Percentiles rank a stretch among this genome's conserved stretches.
These are phyloP conservation scores for Coemansia sp. DNA, from an alignment of 192 early-diverging fungal species.

Conservation along the genomic window DNA sequence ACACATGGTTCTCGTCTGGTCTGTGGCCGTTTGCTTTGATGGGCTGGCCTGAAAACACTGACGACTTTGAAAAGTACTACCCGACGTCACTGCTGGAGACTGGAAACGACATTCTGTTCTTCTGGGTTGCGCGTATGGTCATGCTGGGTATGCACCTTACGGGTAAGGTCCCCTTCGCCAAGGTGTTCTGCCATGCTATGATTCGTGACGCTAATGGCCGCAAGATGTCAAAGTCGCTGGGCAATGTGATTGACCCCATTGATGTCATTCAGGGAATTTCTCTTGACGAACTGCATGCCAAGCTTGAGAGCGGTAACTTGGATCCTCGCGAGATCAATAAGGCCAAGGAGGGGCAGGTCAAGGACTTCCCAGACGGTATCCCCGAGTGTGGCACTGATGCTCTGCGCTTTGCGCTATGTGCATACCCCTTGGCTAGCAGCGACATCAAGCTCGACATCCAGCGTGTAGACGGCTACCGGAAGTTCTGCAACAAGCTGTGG, in stretches of 20 bases:
- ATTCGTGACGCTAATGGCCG: slow-evolving; percentile 97
- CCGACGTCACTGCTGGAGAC: slow-evolving; percentile 93
- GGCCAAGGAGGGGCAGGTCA: slow-evolving; percentile 80
- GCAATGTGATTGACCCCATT: slow-evolving; percentile 97
- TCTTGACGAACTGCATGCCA: slow-evolving; percentile 73
- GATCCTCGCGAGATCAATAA: slow-evolving; percentile 85
- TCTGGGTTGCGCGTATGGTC: slow-evolving; percentile 99
- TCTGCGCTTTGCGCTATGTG: slow-evolving; percentile 77
- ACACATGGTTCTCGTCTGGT: slow-evolving; percentile 99
- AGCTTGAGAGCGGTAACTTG: slow-evolving; percentile 82
- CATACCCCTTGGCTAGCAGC: slow-evolving; percentile 74
- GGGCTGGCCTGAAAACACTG: slow-evolving; percentile 93
- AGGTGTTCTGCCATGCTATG: slow-evolving; percentile 97
- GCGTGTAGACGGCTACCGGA: slow-evolving; percentile 98
- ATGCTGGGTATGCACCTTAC: slow-evolving; percentile 97
- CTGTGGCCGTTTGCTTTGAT: slow-evolving; percentile 98
- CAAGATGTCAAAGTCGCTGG: slow-evolving; percentile 96
- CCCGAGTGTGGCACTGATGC: slow-evolving; percentile 98
- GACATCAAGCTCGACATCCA: slow-evolving; percentile 93
- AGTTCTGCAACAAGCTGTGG: slow-evolving; percentile 99
- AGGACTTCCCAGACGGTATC: slow-evolving; percentile 95
- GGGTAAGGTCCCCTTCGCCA: slow-evolving; percentile 90
- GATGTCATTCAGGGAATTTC: slow-evolving; percentile 95
- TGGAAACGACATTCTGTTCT: slow-evolving; percentile 99
- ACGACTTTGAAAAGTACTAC: slow-evolving; percentile 83